phyloP scores from a whole-genome alignment of 305 asterid genomes.

The Rubia balearica region DNA sequence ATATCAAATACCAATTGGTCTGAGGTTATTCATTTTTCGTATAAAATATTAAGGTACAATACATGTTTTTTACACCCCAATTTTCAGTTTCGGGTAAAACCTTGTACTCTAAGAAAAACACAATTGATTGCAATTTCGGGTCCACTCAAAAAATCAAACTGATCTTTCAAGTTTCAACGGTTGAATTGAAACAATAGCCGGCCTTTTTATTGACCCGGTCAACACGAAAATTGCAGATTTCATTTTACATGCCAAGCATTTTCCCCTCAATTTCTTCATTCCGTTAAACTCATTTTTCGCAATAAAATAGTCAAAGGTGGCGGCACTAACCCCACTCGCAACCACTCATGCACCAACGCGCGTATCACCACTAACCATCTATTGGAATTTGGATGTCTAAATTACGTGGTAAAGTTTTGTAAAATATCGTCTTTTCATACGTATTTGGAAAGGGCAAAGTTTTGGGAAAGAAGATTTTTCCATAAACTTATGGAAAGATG shows the following conservation, averaged over 20 bases:
- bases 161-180: background rate
- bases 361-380: background rate
- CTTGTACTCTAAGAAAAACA: background rate
- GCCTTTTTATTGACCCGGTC: background rate
- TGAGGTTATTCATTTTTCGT: too few relatives aligned
- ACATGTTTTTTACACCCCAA: too few relatives aligned
- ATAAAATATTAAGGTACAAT: too few relatives aligned
- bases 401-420: too few relatives aligned
- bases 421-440: too few relatives aligned
- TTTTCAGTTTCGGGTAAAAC: background rate
- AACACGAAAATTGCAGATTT: background rate
- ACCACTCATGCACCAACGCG: slow-evolving; percentile 1
- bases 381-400: too few relatives aligned
- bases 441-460: too few relatives aligned
- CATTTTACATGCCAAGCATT: background rate
- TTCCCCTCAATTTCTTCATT: background rate
- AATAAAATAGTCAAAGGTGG: background rate
- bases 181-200: background rate
- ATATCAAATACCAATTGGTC: too few relatives aligned
- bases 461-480: too few relatives aligned
- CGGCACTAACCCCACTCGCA: slow-evolving; percentile 11
- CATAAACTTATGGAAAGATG: too few relatives aligned
- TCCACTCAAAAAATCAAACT: background rate
- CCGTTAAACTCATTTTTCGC: background rate
- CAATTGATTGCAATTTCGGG: background rate